phyloP scores from a whole-genome alignment of 345 rosid genomes.

The Gossypioides kirkii region DNA sequence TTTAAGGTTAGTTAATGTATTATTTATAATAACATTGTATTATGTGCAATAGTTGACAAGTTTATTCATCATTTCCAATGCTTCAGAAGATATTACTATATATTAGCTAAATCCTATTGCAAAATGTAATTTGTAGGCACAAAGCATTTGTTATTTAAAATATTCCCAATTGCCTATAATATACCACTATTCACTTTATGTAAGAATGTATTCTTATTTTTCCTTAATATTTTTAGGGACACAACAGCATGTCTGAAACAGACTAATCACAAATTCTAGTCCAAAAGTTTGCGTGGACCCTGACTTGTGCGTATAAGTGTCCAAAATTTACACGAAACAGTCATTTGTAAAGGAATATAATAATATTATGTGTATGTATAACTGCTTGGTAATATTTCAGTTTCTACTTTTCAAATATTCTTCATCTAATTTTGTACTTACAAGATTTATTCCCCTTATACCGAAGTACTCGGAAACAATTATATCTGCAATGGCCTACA shows the following conservation, averaged over 20 bases:
- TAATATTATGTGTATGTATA: too few relatives aligned
- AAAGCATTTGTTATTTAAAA: neutral
- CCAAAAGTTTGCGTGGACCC: neutral
- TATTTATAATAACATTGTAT: too few relatives aligned
- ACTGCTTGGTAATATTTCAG: neutral
- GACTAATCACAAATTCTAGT: neutral
- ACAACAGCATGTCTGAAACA: neutral
- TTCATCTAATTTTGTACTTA: conserved; percentile 34
- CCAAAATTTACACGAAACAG: neutral
- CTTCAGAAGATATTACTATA: too few relatives aligned
- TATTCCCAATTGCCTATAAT: neutral
- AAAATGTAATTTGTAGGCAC: neutral
- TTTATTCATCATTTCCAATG: too few relatives aligned
- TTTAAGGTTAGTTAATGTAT: too few relatives aligned
- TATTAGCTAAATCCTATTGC: neutral
- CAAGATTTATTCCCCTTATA: conserved; percentile 58
- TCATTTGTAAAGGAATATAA: neutral
- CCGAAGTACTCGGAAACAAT: conserved; percentile 76
- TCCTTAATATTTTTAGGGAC: neutral
- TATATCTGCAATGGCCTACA: conserved; percentile 78
- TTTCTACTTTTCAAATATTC: neutral
- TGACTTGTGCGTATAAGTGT: neutral
- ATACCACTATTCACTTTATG: neutral
- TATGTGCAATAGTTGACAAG: too few relatives aligned
- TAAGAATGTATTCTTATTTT: neutral